Evolutionary conservation across 495 filamentous ascomycete species (phyloP), one percentile per base, ranked within the genome.

Genomic region (Cryomyces minteri): DNA sequence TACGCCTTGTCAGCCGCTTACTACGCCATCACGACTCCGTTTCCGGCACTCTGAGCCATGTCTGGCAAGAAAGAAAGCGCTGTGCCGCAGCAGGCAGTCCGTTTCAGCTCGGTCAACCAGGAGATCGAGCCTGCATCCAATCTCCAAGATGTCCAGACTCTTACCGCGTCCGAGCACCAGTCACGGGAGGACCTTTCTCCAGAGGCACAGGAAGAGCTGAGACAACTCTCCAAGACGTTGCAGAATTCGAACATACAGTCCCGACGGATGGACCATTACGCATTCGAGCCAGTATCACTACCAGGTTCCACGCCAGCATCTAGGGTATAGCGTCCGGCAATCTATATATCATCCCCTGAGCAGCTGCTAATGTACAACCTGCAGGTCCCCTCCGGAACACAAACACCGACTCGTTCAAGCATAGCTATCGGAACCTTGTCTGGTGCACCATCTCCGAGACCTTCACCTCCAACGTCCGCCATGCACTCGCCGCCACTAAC

Each of bases 231-330:
- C n/a, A 68, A 74, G 47, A 75, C 70, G 40, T 60, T 93, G 41
- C 79, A 83, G 50, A 73, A 74, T 48, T 72, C 81, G 14, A 74
- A 79, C 55, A 67, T 90, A 47, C 87, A 94, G 60, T 77, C 82
- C 54, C 71, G 74, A 30, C 76, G 86, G n/a, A 74, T 88, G 62
- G 80, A 77, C 49, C 81, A 85, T 53, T 93, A 84, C 58, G 75
- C 75, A 5, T 94, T 87, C 59, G 87, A 93, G 52, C 78, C 87
- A 28, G 72, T 92, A 38, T 94, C 87, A 34, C 64, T 94, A 32
- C 86, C 86, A n/a, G 67, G 18, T 25, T 25, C 18, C 18, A 25
- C 2, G 18, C 18, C 18, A 25, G 18, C 18, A 25, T 25, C 18
- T 1, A 25, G 18, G 18, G 18, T 25, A 25, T 25, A 25, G 18